Percentiles rank a stretch among this genome's conserved stretches.
phyloP scores from a whole-genome alignment of 1,284 basidiomycete species.

The Malassezia nana region DNA sequence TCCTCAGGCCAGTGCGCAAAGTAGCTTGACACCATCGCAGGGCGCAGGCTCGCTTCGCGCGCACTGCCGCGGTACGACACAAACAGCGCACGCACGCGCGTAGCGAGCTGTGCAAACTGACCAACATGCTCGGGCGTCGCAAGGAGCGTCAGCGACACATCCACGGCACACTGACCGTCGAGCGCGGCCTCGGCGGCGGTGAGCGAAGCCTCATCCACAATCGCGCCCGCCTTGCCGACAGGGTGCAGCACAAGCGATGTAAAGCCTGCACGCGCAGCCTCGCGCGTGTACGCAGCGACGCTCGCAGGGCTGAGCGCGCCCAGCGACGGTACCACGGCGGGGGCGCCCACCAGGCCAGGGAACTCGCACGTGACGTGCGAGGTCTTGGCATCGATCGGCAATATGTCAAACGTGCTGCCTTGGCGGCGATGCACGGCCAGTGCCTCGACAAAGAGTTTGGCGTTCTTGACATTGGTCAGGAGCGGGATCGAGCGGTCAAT shows the following conservation, averaged over 20 bases:
- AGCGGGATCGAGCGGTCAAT: slow-evolving; percentile 96
- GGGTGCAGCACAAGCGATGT: slow-evolving; percentile 38
- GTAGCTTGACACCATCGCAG: slow-evolving; percentile 63
- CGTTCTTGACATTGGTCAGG: slow-evolving; percentile 98
- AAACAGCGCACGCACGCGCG: slow-evolving; percentile 36
- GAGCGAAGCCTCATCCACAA: slow-evolving; percentile 27
- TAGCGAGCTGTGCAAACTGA: slow-evolving; percentile 27
- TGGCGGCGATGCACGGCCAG: slow-evolving; percentile 61
- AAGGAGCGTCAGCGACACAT: slow-evolving; percentile 38
- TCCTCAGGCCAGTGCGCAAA: slow-evolving; percentile 83
- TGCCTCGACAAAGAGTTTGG: slow-evolving; percentile 91
- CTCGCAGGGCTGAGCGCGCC: slow-evolving; percentile 48
- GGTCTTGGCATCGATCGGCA: slow-evolving; percentile 85
- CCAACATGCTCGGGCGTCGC: slow-evolving; percentile 31
- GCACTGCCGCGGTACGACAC: slow-evolving; percentile 36
- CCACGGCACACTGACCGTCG: slow-evolving; percentile 35
- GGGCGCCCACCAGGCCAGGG: slow-evolving; percentile 82
- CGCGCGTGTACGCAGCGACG: slow-evolving; percentile 19
- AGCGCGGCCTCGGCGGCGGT: slow-evolving; percentile 37
- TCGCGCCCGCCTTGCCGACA: slow-evolving; percentile 20
- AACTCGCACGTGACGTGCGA: slow-evolving; percentile 76
- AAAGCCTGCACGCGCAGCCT: slow-evolving; percentile 29
- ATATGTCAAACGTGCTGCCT: slow-evolving; percentile 69
- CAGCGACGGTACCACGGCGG: slow-evolving; percentile 73
- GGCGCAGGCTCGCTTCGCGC: slow-evolving; percentile 26